Base-by-base conservation (phyloP, 352 stramenopile genomes). In the Vaucheria bursata region DNA sequence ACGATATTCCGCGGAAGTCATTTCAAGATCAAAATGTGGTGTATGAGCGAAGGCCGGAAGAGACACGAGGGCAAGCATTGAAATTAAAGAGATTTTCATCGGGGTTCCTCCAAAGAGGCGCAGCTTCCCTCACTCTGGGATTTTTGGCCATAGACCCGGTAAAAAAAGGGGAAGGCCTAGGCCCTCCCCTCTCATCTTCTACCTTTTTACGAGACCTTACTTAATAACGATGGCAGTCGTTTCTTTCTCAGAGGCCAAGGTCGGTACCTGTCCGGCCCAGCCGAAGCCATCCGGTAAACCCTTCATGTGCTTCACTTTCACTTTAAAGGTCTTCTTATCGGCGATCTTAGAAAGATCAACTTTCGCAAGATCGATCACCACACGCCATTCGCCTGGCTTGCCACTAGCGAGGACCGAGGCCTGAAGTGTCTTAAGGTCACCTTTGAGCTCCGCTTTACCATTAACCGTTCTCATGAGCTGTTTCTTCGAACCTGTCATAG, bases 21-120 rank as follows among this genome's bases (percentile, higher is more conserved):
- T 59, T 59, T 59, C 45, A 59, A 59, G 45, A 59, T 59, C 45
- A 59, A 59, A 59, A 25, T 59, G 45, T 25, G 45, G 45, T 59
- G 18, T 25, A 59, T 18, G 25, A 25, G 45, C 45, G 45, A 59
- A 18, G 45, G 45, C 45, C 45, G 45, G 25, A 59, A 59, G 25
- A 59, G 45, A 59, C 45, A 59, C 12, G 12, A 59, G 25, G 12
- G 45, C 45, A 18, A 59, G 25, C 12, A 59, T 18, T n/a, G n/a
- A n/a, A 59, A 25, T 18, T 59, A 59, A 59, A 59, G 45, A 18
- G 45, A 59, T 59, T 59, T 59, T 59, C 45, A 59, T 59, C 18
- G 12, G 25, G 45, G 45, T 59, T 25, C 45, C 25, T 25, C 45
- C 18, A 59, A 59, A 18, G 45, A 59, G 12, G 25, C 12, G 25